These are phyloP conservation scores for Populus hybrid DNA, from an alignment of 441 rosid species.

Conservation along the genomic window DNA sequence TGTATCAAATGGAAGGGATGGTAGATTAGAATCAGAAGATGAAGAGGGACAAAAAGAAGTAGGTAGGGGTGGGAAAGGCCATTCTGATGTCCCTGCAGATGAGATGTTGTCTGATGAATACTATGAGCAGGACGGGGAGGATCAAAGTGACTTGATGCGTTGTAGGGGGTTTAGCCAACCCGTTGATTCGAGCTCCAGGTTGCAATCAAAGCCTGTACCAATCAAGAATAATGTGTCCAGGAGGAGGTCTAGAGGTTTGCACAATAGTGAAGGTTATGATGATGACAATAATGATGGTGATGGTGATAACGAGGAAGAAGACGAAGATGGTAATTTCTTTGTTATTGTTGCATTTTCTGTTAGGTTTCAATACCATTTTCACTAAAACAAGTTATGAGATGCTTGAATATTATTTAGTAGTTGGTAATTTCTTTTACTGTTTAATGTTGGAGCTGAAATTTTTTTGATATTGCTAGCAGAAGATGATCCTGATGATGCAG, in stretches of 20 bases:
- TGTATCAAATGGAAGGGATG: conserved; percentile 52
- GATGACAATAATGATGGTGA: conserved; percentile 52
- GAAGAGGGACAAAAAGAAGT: conserved; percentile 53
- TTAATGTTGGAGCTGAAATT: conserved; percentile 18
- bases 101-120: conserved; percentile 99
- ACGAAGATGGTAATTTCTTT: conserved; percentile 70
- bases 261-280: conserved; percentile 30
- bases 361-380: not conserved
- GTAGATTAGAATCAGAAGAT: conserved; percentile 60
- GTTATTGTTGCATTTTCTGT: conserved; percentile 16
- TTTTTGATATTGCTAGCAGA: conserved; percentile 49
- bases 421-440: conserved; percentile 20
- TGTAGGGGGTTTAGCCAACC: conserved; percentile 57
- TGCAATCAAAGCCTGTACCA: conserved; percentile 43
- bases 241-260: conserved; percentile 53
- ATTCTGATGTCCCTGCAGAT: conserved; percentile 87
- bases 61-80: conserved; percentile 56
- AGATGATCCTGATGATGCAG: conserved; percentile 98
- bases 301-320: conserved; percentile 75
- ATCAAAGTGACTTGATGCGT: conserved; percentile 70
- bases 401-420: not conserved
- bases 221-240: conserved; percentile 42
- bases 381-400: not conserved
- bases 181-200: conserved; percentile 48
- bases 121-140: conserved; percentile 98